Base-by-base conservation (phyloP, 192 early-diverging fungal species). In the Cetraspora pellucida region DNA sequence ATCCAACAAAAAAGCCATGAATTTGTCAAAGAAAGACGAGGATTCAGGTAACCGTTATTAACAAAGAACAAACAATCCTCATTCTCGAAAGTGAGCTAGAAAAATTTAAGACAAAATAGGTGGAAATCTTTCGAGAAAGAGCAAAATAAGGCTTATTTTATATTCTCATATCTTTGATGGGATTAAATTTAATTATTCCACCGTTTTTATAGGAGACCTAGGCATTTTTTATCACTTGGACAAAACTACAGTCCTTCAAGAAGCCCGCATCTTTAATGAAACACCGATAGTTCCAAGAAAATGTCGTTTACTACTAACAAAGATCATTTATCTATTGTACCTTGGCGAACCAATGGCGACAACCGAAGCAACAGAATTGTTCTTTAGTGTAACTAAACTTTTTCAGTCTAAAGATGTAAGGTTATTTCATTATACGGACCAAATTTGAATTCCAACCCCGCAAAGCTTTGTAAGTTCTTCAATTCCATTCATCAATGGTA, bases 321-420 rank as follows among this genome's bases (percentile, higher is more conserved):
- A 97, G 82, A 95, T 99, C 44, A 87, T 95, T 50, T 97, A 96
- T 77, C 86, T 99, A 77, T 87, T 98, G 43, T 95, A 95, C 77
- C 89, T 95, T 74, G 92, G 92, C 7, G 95, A 98, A 82, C 84
- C 87, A 16, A 95, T 98, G 81, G 88, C 88, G 72, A 94, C 94
- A n/a, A 89, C 87, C n/a, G 97, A 98, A 85, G 97, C 97, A 1
- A 99, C 97, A 8, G 93, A 99, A 78, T 88, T 96, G 23, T 99
- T 99, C 82, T 99, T 99, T 80, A 94, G 92, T 79, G 95, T 97
- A 73, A 97, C 96, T 25, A 97, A 96, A 87, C 90, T 99, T 75
- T 99, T 99, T 84, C 96, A 98, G 86, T 91, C 89, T 77, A 93
- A 91, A 80, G 97, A 99, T 82, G 93, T 94, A 85, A 78, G 88